Base-by-base conservation (phyloP, 768 basidiomycete species). In the Nidularia pulvinata region DNA sequence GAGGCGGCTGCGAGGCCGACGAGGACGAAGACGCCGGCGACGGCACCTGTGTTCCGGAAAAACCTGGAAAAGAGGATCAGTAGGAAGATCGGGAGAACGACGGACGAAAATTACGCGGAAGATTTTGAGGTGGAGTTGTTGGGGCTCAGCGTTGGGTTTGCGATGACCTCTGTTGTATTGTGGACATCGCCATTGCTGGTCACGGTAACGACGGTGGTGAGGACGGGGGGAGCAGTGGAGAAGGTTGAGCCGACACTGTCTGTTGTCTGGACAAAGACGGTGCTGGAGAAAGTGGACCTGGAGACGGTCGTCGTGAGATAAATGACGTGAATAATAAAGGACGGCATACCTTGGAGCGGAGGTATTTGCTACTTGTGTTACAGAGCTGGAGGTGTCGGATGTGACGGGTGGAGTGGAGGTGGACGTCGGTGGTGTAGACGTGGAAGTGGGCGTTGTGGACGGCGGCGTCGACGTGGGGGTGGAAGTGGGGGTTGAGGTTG, bases 11-110 rank as follows among this genome's bases (percentile, higher is more conserved):
- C 87, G 16, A 98, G 77, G 32, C 94, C 95, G 14, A 95, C 91
- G 13, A 94, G 85, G 37, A 93, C 83, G 61, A 97, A 98, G 6
- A 94, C 91, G 45, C 91, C 96, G 1, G 89, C 89, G 3, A 98
- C 94, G 9, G 94, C 95, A 16, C 93, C 93, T 22, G 88, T 90
- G 65, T 96, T 91, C 48, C 68, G 68, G 70, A 96, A 95, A 74
- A 97, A 98, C 52, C 90, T 92, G 49, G 36, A 16, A 58, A 45
- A 43, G 42, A 14, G 49, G 59, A 48, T 61, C 57, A 34, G 48
- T 36, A 35, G 30, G 51, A 39, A 43, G 14, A 34, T 19, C 46
- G 43, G 11, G 25, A 13, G 46, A 45, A 46, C 39, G 42, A 39
- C 33, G 61, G 14, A 37, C n/a, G 16, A 46, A 32, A 84, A n/a